These are phyloP conservation scores for Colletotrichum somersetense DNA, from an alignment of 2,329 filamentous ascomycete genomes.

Conservation along the genomic window DNA sequence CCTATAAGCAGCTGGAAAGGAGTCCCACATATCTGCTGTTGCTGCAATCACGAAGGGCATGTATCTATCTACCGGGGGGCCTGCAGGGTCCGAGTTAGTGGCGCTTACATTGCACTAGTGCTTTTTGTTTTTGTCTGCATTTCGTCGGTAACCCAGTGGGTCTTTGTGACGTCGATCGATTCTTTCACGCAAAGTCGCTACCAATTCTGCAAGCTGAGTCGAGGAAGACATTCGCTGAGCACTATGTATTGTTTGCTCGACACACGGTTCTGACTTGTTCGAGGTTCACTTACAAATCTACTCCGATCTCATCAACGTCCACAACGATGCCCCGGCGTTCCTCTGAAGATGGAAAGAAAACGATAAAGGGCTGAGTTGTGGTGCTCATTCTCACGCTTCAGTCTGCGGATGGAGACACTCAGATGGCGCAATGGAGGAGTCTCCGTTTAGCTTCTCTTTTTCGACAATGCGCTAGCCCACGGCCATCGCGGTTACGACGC, in stretches of 20 bases:
- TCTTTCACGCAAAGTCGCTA: conserved; percentile 28
- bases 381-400: not conserved
- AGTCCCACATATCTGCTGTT: conserved; percentile 27
- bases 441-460: conserved; percentile 6
- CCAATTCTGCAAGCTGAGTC: conserved; percentile 18
- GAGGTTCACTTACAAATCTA: not conserved
- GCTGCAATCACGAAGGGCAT: conserved; percentile 24
- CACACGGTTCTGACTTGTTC: not conserved
- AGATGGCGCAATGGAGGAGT: conserved; percentile 24
- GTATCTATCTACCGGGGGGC: conserved; percentile 20
- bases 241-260: not conserved
- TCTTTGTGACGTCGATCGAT: conserved; percentile 39
- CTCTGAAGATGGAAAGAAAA: not conserved
- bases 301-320: not conserved
- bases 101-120: conserved; percentile 33
- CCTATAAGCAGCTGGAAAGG: conserved; percentile 5
- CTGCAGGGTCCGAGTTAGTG: conserved; percentile 40
- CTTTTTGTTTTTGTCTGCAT: conserved; percentile 7
- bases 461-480: conserved; percentile 14
- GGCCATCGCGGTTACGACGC: not conserved
- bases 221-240: not conserved
- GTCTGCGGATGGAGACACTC: conserved; percentile 10
- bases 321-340: not conserved
- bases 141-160: conserved; percentile 28
- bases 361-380: not conserved